phyloP scores from a whole-genome alignment of 352 stramenopile species.

The Phytophthora pistaciae region DNA sequence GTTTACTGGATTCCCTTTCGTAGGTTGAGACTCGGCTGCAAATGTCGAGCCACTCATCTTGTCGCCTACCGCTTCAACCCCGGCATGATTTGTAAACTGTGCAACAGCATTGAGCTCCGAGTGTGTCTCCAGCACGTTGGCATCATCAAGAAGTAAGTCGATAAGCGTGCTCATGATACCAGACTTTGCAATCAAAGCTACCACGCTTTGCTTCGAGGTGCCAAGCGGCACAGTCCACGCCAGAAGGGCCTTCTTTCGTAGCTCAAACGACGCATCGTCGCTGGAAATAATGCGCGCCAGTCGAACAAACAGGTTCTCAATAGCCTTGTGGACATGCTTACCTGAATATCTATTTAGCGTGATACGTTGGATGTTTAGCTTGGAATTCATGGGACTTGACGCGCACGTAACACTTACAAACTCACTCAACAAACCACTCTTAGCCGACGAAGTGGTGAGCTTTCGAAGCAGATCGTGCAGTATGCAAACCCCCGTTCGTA shows the following conservation, averaged over 20 bases:
- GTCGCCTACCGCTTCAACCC: neutral
- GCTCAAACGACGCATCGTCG: conserved; percentile 38
- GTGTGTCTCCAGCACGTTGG: conserved; percentile 26
- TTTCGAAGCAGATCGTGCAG: conserved; percentile 65
- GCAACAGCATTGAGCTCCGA: conserved; percentile 13
- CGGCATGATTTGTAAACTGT: neutral
- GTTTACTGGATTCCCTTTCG: conserved; percentile 10
- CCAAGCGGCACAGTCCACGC: conserved; percentile 44
- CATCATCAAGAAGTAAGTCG: conserved; percentile 39
- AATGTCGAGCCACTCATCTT: neutral
- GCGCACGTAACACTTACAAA: conserved; percentile 27
- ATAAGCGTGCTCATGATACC: conserved; percentile 34
- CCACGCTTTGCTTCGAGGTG: conserved; percentile 5
- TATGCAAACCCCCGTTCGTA: conserved; percentile 48
- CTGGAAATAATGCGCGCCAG: conserved; percentile 51
- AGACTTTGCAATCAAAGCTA: conserved; percentile 38
- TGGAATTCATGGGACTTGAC: neutral
- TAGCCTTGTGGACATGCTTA: conserved; percentile 27
- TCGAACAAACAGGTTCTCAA: conserved; percentile 71
- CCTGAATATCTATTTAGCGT: conserved; percentile 4
- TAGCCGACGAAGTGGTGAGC: conserved; percentile 52
- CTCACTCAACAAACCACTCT: conserved; percentile 50
- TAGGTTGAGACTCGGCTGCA: neutral
- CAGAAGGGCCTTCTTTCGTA: conserved; percentile 62
- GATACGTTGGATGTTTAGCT: neutral